A percentile compares a stretch with the other conserved stretches of the same genome.
phyloP scores from a whole-genome alignment of 2,329 filamentous ascomycete genomes.

The Dryadomyces sulphureus region DNA sequence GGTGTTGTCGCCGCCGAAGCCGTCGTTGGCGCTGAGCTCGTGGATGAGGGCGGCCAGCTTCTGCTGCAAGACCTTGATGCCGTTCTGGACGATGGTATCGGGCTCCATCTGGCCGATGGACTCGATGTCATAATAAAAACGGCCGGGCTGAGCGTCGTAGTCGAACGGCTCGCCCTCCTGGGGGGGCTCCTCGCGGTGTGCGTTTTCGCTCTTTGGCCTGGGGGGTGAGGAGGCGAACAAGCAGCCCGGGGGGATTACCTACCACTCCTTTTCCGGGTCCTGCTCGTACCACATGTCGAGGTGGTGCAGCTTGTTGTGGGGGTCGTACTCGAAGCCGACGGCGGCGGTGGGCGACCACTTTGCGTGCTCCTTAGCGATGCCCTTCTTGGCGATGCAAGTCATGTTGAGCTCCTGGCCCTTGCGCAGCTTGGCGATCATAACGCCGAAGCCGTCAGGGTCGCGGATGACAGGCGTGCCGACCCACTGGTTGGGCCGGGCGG shows the following conservation, averaged over 20 bases:
- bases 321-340: conserved; percentile 95
- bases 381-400: conserved; percentile 91
- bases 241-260: conserved; percentile 19
- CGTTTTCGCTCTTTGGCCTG: conserved; percentile 71
- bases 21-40: conserved; percentile 34
- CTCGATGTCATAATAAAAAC: conserved; percentile 92
- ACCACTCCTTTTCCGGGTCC: conserved; percentile 75
- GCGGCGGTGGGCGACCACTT: conserved; percentile 94
- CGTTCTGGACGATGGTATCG: conserved; percentile 75
- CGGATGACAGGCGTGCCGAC: conserved; percentile 72
- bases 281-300: conserved; percentile 91
- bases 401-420: conserved; percentile 82
- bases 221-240: not conserved
- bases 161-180: conserved; percentile 79
- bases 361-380: conserved; percentile 95
- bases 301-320: conserved; percentile 88
- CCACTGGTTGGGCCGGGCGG: conserved; percentile 53
- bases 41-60: conserved; percentile 66
- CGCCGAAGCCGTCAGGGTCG: conserved; percentile 67
- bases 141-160: conserved; percentile 69
- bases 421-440: conserved; percentile 79
- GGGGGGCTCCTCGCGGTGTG: conserved; percentile 62
- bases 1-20: conserved; percentile 18
- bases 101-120: conserved; percentile 77
- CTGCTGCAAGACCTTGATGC: conserved; percentile 75